Evolutionary conservation across 75 land plant genomes (phyloP), one percentile per base, ranked within the genome.

Genomic region (Picea glauca): DNA sequence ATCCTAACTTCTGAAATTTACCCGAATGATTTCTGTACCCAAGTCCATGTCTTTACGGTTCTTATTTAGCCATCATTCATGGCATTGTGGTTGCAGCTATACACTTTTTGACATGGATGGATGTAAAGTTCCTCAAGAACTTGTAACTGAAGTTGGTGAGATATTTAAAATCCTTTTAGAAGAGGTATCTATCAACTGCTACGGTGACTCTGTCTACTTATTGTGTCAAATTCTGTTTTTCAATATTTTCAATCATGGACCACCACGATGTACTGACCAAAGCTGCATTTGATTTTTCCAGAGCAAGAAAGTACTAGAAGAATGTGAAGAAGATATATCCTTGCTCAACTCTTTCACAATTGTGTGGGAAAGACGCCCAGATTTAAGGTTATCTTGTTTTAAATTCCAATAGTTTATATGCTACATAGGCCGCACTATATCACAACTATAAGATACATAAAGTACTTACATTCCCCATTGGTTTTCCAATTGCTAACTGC

Each of bases 51-150:
- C 50, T 21, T 23, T 46, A 65, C 14, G 40, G 20, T 33, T 78
- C 84, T 38, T 46, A 80, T 20, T 86, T 67, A 85, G 80, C 62
- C 83, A 84, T 76, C 81, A 81, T 70, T 18, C 78, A n/a, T 80
- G 76, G 62, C 74, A 80, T 78, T 78, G 85, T 9, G 32, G 3
- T 15, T 82, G 38, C 77, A 87, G 89, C 72, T 87, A 87, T 87
- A 87, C 89, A 2, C 76, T 87, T 11, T 87, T 81, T 82, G 87
- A 87, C 72, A 81, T 77, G 64, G 85, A 87, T 57, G 89, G 89
- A 13, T 61, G 50, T 30, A 87, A 87, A 82, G 84, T 87, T 21
- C 87, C 89, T 43, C 87, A 75, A 66, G 87, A 85, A 35, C 64
- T 87, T 40, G 89, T 87, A 12, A 66, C 58, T 60, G 58, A 58